These are phyloP conservation scores for Erucastrum elatum DNA, from an alignment of 345 rosid genomes.

Conservation along the genomic window DNA sequence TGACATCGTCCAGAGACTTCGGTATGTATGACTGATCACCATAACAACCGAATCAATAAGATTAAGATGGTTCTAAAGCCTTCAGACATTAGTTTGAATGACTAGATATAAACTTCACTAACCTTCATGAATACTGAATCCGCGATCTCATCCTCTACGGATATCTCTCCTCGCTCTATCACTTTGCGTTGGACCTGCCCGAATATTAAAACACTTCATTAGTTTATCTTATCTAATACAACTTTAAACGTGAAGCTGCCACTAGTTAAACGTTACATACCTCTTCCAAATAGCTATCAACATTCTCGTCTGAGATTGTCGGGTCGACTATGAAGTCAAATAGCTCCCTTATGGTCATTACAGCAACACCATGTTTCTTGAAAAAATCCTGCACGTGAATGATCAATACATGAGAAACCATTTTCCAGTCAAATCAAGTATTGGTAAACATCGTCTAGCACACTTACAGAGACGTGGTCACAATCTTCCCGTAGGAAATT, in stretches of 20 bases:
- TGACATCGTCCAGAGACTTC: constrained; percentile 74
- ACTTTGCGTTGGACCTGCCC: constrained; percentile 76
- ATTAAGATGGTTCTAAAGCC: not conserved
- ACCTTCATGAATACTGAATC: constrained; percentile 95
- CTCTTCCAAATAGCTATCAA: constrained; percentile 89
- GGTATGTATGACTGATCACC: constrained; percentile 74
- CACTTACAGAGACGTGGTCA: constrained; percentile 87
- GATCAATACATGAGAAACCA: constrained; percentile 4
- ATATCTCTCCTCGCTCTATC: constrained; percentile 62
- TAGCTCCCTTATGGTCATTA: constrained; percentile 87
- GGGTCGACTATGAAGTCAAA: constrained; percentile 96
- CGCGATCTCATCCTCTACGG: constrained; percentile 86
- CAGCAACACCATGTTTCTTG: constrained; percentile 89
- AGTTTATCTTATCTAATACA: not conserved
- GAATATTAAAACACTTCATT: not conserved
- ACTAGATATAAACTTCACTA: constrained; percentile 29
- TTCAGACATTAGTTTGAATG: not conserved
- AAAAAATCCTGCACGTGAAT: constrained; percentile 66
- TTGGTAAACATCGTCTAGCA: not conserved
- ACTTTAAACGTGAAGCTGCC: not conserved
- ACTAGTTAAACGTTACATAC: constrained; percentile 34
- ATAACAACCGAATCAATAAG: not conserved
- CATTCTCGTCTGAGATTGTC: constrained; percentile 67
- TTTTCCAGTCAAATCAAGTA: not conserved
- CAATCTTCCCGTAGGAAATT: constrained; percentile 95